Base-by-base conservation (phyloP, 768 basidiomycete genomes). In the Kwoniella heveanensis region DNA sequence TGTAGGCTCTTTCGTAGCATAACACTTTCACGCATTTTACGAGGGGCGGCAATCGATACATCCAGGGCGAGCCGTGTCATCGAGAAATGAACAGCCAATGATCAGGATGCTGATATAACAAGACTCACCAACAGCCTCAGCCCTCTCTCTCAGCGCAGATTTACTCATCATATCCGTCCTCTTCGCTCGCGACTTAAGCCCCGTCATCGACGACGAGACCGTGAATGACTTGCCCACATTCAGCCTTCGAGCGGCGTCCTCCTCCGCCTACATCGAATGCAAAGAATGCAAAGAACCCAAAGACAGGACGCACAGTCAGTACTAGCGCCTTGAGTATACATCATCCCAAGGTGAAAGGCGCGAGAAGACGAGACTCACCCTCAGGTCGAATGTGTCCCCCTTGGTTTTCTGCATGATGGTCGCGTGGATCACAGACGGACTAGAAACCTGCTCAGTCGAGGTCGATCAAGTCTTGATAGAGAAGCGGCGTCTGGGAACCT, bases 181-280 rank as follows among this genome's bases (percentile, higher is more conserved):
- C 61, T 70, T 70, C 0, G 57, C 70, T 55, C 68, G 60, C 36
- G 55, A 61, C 7, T 57, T 60, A n/a, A 51, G 50, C 4, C 71
- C 67, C 17, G 50, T 55, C 30, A 61, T 64, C 6, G 48, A 37
- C 13, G 46, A 30, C 22, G 56, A 64, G 1, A 52, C 24, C 25
- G 17, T 59, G 10, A 59, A 48, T 12, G 50, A 49, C 39, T 60
- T 63, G n/a, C 67, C 65, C 12, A 67, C 69, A 53, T 75, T 72
- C 8, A 66, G 39, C n/a, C 73, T 53, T 21, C 74, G 54, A 15
- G 69, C 63, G 36, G 71, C 69, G 32, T 76, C 74, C 57, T 72
- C 74, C 46, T 76, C 74, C 0, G 74, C 74, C 74, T 76, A 51
- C 15, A 37, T 24, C 12, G 22, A 51, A 7, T 6, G 25, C n/a